Conservation (phyloP, 768 basidiomycete species). For the Calocybe indica region DNA sequence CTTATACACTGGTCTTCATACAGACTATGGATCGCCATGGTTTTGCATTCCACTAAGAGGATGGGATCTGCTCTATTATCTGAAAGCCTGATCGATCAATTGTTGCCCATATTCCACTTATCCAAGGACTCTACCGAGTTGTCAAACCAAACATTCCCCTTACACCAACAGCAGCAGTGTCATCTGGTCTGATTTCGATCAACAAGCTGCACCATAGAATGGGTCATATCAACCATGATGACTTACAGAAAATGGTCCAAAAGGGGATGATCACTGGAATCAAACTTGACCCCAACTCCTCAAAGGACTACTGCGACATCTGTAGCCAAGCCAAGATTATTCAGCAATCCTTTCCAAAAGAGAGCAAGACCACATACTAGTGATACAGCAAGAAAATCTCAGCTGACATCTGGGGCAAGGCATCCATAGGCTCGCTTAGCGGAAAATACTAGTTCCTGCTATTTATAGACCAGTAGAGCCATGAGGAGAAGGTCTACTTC, state of each 20-base stretch:
- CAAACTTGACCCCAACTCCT: constrained; percentile 9
- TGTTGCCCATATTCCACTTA: no score
- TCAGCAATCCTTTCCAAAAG: constrained; percentile 23
- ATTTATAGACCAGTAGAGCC: constrained; percentile 28
- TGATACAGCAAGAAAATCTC: constrained; percentile 23
- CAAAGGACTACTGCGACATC: constrained; percentile 27
- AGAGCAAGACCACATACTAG: constrained; percentile 17
- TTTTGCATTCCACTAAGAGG: constrained; percentile 17
- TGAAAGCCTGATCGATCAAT: no score
- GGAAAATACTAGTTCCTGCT: constrained; percentile 26
- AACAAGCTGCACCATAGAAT: constrained; percentile 24
- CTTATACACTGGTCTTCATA: constrained; percentile 30
- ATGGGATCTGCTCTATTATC: constrained; percentile 21
- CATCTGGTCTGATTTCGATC: constrained; percentile 9
- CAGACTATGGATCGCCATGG: constrained; percentile 28
- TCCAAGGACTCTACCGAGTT: no score
- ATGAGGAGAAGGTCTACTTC: constrained; percentile 16
- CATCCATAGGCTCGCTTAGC: constrained; percentile 17
- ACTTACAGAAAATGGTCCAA: constrained; percentile 16
- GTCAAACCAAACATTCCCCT: no score
- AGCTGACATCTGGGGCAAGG: constrained; percentile 35
- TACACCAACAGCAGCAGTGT: no score
- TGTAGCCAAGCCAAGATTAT: constrained; percentile 37
- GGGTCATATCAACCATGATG: constrained; percentile 22
- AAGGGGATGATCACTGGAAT: constrained; percentile 26